These are phyloP conservation scores for Musa acuminata DNA, from an alignment of 176 grass and related monocot species.

Conservation along the genomic window DNA sequence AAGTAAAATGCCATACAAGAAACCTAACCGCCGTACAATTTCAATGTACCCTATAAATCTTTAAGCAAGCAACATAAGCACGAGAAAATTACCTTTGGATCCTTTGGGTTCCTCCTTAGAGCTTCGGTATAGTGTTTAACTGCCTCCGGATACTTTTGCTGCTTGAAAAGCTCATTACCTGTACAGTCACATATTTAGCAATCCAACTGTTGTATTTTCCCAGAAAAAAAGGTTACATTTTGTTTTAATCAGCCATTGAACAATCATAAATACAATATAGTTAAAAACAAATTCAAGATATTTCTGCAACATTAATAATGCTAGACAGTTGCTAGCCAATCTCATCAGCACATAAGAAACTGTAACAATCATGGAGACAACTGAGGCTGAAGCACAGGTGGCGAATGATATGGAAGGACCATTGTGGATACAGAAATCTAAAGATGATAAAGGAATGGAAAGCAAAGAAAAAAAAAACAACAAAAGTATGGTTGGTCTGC, in stretches of 20 bases:
- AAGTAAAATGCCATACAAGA: too few relatives aligned
- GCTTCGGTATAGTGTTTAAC: conserved; percentile 90
- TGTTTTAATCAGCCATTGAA: background rate
- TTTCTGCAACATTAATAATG: too few relatives aligned
- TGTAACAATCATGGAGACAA: background rate
- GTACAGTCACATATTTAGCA: conserved; percentile 8
- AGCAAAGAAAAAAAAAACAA: background rate
- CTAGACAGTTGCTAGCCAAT: too few relatives aligned
- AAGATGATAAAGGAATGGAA: background rate
- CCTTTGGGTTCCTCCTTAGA: conserved; percentile 80
- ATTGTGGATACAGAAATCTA: too few relatives aligned
- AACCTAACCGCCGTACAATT: background rate
- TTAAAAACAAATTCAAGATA: background rate
- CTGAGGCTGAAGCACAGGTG: background rate
- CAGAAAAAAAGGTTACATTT: background rate
- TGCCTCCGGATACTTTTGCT: conserved; percentile 93
- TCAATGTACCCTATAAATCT: background rate
- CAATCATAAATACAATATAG: background rate
- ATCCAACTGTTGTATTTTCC: background rate
- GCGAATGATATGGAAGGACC: background rate
- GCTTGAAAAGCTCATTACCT: conserved; percentile 93
- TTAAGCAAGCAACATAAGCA: background rate
- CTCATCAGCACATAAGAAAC: background rate
- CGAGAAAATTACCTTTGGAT: conserved; percentile 56
- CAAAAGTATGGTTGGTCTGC: background rate